A percentile compares a stretch with the other conserved stretches of the same genome.
phyloP scores from a whole-genome alignment of 179 eudicot species.

The Drosera spatulata region DNA sequence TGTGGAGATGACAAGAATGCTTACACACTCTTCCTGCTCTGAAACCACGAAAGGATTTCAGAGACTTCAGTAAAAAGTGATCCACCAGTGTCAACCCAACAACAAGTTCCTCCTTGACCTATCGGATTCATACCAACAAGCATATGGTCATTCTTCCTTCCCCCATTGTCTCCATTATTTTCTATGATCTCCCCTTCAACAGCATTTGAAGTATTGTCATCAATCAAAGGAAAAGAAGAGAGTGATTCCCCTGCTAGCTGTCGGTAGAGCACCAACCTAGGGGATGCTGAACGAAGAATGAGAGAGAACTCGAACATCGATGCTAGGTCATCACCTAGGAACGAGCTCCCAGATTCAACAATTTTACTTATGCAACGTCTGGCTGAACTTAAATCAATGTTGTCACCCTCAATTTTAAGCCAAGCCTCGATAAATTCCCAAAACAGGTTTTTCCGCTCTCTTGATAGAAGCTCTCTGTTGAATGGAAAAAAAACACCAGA shows the following conservation, averaged over 20 bases:
- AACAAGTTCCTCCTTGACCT: conserved; percentile 74
- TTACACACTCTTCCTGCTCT: conserved; percentile 40
- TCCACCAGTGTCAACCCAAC: conserved; percentile 93
- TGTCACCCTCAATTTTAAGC: conserved; percentile 33
- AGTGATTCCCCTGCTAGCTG: conserved; percentile 95
- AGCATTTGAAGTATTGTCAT: conserved; percentile 30
- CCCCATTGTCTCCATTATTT: conserved; percentile 17
- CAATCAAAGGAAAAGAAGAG: conserved; percentile 72
- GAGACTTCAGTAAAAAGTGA: conserved; percentile 53
- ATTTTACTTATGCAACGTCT: conserved; percentile 66
- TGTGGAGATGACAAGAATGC: conserved; percentile 10
- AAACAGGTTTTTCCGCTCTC: conserved; percentile 73
- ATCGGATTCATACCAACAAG: conserved; percentile 53
- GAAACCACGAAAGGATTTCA: conserved; percentile 57
- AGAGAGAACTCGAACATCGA: conserved; percentile 87
- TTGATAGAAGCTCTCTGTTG: conserved; percentile 76
- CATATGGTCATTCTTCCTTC: conserved; percentile 32
- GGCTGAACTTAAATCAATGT: conserved; percentile 41
- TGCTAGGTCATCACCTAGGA: conserved; percentile 53
- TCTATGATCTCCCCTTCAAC: conserved; percentile 25
- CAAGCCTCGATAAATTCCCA: conserved; percentile 88
- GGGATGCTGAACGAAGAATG: conserved; percentile 85
- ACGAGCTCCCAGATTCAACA: conserved; percentile 49
- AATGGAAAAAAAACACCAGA: conserved; percentile 3
- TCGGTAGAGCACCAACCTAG: conserved; percentile 76